Base-by-base conservation (phyloP, 495 filamentous ascomycete species). In the Penicillium robsamsonii region DNA sequence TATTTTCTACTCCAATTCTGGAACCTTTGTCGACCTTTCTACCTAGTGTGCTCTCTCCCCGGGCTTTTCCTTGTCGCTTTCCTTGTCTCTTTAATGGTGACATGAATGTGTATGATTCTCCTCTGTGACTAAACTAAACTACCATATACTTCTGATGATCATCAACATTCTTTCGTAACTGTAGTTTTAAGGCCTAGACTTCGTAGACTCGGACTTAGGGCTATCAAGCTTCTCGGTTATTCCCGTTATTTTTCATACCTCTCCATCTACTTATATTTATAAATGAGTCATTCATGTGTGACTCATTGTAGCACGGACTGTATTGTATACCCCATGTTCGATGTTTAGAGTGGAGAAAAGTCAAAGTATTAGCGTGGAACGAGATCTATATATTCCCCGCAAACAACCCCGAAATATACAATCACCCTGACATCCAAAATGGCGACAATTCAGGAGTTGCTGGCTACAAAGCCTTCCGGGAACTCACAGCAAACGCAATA, bases 361-460 rank as follows among this genome's bases (percentile, higher is more conserved):
- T 11, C 24, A 41, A 22, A 30, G 1, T 10, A 12, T 41, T 41
- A 51, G 35, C 49, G 48, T 10, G 13, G 37, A 18, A 15, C 8
- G 4, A 25, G 5, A 41, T 5, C 35, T 29, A 41, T 51, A 41
- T 51, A 51, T 41, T 41, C 31, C 47, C 30, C 31, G 30, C 31
- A 17, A 33, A 38, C 35, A 27, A 15, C 35, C n/a, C 35, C n/a
- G 15, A 38, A 17, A 17, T 17, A 6, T 17, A 38, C 35, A 38
- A n/a, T 38, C 7, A 15, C 13, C 12, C 5, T 7, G 25, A 27
- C 6, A 27, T 37, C 15, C 31, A 38, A 13, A 17, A 71, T 70
- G 69, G 12, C 61, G 25, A 70, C 69, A 4, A 75, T 75, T 25
- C 64, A 70, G 47, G 57, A 70, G 37, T 15, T 61, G 6, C 52